These are phyloP conservation scores for Coccomyxa sp. DNA, from an alignment of 139 green algal genomes.

Conservation along the genomic window DNA sequence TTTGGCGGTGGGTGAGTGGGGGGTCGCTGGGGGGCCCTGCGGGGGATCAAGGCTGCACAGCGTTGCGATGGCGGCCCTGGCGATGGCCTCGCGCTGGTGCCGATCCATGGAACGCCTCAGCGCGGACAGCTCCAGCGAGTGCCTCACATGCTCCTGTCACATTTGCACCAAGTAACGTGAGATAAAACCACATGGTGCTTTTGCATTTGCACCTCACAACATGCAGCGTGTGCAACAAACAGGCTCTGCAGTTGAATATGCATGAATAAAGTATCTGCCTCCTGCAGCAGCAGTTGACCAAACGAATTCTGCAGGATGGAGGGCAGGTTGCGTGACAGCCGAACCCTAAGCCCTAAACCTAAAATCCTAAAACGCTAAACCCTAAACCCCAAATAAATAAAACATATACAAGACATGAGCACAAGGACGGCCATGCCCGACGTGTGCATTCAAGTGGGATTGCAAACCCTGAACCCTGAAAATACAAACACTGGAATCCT, in stretches of 20 bases:
- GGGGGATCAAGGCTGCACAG: constrained; percentile 8
- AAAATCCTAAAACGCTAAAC: no score
- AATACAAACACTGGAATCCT: no score
- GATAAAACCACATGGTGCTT: no score
- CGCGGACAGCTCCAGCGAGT: constrained; percentile 27
- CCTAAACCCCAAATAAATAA: no score
- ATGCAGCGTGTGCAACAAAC: not conserved
- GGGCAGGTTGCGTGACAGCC: no score
- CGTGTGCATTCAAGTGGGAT: not conserved
- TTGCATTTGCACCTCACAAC: not conserved
- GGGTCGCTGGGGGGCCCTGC: not conserved
- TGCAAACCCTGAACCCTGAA: no score
- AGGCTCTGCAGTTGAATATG: not conserved
- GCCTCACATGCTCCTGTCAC: constrained; percentile 18
- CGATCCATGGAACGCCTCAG: constrained; percentile 18
- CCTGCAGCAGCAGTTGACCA: not conserved
- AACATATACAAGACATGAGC: no score
- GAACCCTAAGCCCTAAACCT: no score
- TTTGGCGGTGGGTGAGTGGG: not conserved
- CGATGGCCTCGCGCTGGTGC: constrained; percentile 21
- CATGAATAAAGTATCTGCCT: not conserved
- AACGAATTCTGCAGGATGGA: no score
- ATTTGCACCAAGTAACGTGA: not conserved
- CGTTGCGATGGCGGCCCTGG: constrained; percentile 13
- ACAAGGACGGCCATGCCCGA: no score